Conservation (phyloP, 108 stramenopile species). For the Skeletonema menzelii region DNA sequence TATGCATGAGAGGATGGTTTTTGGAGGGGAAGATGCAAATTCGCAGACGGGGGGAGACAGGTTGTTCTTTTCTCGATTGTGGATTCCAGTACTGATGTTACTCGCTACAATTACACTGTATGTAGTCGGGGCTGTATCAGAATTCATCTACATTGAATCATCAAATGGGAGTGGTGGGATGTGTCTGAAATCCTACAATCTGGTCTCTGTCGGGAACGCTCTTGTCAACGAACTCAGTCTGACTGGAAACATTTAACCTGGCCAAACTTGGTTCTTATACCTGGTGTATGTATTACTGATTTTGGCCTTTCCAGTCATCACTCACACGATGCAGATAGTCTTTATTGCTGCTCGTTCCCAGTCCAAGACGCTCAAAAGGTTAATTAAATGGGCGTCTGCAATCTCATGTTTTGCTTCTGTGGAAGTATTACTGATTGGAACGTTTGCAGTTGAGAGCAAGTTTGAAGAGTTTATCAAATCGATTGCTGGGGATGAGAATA, state of each 20-base stretch:
- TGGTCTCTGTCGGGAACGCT: constrained; percentile 39
- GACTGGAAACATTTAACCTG: constrained; percentile 20
- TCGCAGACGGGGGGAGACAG: constrained; percentile 1
- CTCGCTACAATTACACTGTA: constrained; percentile 17
- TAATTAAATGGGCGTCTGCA: constrained; percentile 16
- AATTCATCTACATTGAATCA: constrained; percentile 40
- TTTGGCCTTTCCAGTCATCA: constrained; percentile 38
- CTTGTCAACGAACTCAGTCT: constrained; percentile 31
- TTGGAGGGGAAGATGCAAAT: background rate
- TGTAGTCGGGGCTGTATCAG: constrained; percentile 27
- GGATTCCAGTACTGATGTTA: constrained; percentile 16
- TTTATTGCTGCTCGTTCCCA: constrained; percentile 11
- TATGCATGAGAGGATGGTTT: constrained; percentile 30
- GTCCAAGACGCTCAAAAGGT: constrained; percentile 11
- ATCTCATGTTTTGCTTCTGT: constrained; percentile 50
- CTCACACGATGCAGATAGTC: constrained; percentile 40
- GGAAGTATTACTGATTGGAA: constrained; percentile 44
- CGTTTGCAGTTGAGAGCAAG: constrained; percentile 45
- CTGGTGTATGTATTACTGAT: constrained; percentile 31
- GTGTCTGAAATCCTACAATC: constrained; percentile 45
- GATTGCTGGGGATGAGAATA: constrained; percentile 42
- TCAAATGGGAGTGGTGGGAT: constrained; percentile 11
- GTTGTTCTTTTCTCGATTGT: constrained; percentile 12
- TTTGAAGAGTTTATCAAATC: constrained; percentile 36
- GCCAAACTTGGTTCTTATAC: constrained; percentile 44